Evolutionary conservation across 257 asterid species (phyloP).

Genomic region (Fraxinus pennsylvanica): DNA sequence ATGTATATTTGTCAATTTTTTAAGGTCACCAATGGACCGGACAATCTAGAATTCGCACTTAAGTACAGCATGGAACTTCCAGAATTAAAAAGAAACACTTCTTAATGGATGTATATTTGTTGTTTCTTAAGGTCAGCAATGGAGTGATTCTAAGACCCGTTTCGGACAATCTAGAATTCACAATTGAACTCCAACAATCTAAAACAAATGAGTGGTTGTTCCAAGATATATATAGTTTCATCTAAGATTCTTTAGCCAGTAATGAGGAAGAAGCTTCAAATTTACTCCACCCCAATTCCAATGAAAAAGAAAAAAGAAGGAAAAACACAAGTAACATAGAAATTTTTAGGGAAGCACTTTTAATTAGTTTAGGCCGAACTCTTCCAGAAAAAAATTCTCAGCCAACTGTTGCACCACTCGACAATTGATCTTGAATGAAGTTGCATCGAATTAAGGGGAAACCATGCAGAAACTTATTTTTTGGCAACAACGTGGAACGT

Average conservation of each 20-base stretch:
- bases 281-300: too few species aligned
- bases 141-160: background rate
- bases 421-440: background rate
- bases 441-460: slow-evolving; percentile 1
- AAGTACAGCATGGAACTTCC: background rate
- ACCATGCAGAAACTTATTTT: background rate
- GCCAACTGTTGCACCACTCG: background rate
- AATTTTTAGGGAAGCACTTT: too few species aligned
- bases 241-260: too few species aligned
- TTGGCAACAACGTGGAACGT: background rate
- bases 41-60: too few species aligned
- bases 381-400: too few species aligned
- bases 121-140: background rate
- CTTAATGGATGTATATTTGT: too few species aligned
- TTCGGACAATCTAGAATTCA: background rate
- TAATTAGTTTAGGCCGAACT: too few species aligned
- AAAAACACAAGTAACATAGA: too few species aligned
- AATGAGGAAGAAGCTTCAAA: too few species aligned
- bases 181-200: background rate
- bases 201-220: background rate
- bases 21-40: background rate
- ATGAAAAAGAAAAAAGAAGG: too few species aligned
- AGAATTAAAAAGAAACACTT: background rate
- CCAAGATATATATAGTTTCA: too few species aligned
- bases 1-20: background rate